phyloP scores from a whole-genome alignment of 108 stramenopile genomes.

The Mayamaea pseudoterrestris region DNA sequence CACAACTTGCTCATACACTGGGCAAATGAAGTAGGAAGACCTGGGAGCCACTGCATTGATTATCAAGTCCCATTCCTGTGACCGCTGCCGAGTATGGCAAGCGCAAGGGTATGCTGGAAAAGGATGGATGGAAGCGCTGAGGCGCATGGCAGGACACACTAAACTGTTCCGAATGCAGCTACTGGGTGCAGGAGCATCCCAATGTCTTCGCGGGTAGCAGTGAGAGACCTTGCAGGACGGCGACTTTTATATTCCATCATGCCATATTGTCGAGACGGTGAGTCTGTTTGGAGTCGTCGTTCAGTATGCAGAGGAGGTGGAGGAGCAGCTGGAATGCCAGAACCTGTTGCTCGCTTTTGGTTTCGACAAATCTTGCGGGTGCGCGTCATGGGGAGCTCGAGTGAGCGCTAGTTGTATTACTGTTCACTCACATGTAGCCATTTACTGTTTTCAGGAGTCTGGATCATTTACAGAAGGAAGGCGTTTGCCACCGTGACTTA shows the following conservation, averaged over 20 bases:
- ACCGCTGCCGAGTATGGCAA: too few relatives aligned
- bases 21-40: too few relatives aligned
- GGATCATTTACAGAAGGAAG: conserved; percentile 68
- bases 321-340: conserved; percentile 70
- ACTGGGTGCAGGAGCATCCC: too few relatives aligned
- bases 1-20: too few relatives aligned
- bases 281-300: conserved; percentile 82
- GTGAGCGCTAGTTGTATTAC: too few relatives aligned
- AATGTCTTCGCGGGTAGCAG: too few relatives aligned
- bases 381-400: conserved; percentile 14
- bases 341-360: conserved; percentile 76
- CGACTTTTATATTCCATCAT: conserved; percentile 75
- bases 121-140: too few relatives aligned
- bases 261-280: conserved; percentile 82
- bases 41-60: too few relatives aligned
- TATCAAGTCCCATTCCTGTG: too few relatives aligned
- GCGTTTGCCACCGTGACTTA: conserved; percentile 86
- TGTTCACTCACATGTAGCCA: background rate
- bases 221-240: conserved; percentile 81
- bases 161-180: too few relatives aligned
- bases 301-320: conserved; percentile 53
- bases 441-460: conserved; percentile 31
- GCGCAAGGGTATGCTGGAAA: too few relatives aligned
- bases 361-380: conserved; percentile 80
- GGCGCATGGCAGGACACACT: too few relatives aligned